A percentile compares a stretch with the other conserved stretches of the same genome.
Evolutionary conservation across 257 asterid species (phyloP).

Genomic region (Buddleja alternifolia): DNA sequence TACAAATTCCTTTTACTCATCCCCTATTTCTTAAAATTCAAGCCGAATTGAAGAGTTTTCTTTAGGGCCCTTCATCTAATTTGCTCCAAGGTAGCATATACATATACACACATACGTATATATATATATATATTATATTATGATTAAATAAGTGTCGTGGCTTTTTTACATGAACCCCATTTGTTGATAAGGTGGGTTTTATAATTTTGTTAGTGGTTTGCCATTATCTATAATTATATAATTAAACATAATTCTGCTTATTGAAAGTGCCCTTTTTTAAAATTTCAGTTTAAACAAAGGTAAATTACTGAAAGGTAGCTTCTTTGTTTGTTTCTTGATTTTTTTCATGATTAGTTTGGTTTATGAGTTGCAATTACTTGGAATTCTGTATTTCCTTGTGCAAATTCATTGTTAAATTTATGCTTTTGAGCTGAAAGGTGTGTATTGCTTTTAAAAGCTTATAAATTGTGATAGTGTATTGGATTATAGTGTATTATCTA

Average conservation of each 20-base stretch:
- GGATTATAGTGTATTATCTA: neutral
- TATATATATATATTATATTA: too few species aligned
- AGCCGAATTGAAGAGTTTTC: neutral
- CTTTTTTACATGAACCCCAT: neutral
- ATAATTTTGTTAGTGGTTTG: conserved; percentile 10
- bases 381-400: conserved; percentile 8
- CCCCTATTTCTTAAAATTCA: neutral
- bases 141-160: neutral
- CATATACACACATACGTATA: too few species aligned
- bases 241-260: neutral
- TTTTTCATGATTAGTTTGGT: neutral
- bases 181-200: neutral
- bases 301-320: conserved; percentile 17
- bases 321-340: conserved; percentile 2
- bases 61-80: neutral
- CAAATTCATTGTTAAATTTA: neutral
- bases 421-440: conserved; percentile 11
- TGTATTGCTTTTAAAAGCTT: neutral
- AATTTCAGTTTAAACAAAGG: neutral
- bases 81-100: conserved; percentile 23
- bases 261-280: conserved; percentile 16
- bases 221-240: neutral
- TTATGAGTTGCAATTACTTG: conserved; percentile 7
- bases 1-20: neutral
- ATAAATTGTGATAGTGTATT: conserved; percentile 5